phyloP scores from a whole-genome alignment of 1,139 yeast species.

The Pichia sp. region DNA sequence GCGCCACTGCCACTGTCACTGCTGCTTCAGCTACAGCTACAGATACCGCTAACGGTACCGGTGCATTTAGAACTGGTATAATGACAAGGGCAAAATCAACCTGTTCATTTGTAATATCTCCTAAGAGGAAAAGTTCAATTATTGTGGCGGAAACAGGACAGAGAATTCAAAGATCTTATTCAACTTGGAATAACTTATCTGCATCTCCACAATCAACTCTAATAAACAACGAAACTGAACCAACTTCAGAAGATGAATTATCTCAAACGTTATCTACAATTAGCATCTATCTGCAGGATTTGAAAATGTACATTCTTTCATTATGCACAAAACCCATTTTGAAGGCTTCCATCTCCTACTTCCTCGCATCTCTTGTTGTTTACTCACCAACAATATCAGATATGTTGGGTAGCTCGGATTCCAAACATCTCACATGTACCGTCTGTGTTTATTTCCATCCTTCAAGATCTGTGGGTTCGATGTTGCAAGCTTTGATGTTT shows the following conservation, averaged over 20 bases:
- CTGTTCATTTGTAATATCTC: conserved; percentile 11
- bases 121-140: conserved; percentile 22
- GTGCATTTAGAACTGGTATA: neutral
- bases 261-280: neutral
- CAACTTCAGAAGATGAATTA: neutral
- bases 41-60: neutral
- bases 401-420: conserved; percentile 59
- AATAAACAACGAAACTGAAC: neutral
- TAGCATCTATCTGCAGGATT: no score
- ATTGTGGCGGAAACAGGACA: conserved; percentile 26
- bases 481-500: conserved; percentile 66
- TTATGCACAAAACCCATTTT: conserved; percentile 29
- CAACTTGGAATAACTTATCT: conserved; percentile 18
- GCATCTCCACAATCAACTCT: neutral
- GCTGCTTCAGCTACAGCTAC: no score
- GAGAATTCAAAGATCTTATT: conserved; percentile 21
- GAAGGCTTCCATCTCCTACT: conserved; percentile 67
- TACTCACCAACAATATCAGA: conserved; percentile 51
- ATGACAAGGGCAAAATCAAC: conserved; percentile 9
- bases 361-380: conserved; percentile 70
- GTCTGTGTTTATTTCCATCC: conserved; percentile 85
- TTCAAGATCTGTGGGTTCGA: conserved; percentile 69
- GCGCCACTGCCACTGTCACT: neutral
- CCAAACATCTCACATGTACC: conserved; percentile 77
- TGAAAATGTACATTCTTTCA: conserved; percentile 8